These are phyloP conservation scores for Coemansia sp. DNA, from an alignment of 192 early-diverging fungal species.

Conservation along the genomic window DNA sequence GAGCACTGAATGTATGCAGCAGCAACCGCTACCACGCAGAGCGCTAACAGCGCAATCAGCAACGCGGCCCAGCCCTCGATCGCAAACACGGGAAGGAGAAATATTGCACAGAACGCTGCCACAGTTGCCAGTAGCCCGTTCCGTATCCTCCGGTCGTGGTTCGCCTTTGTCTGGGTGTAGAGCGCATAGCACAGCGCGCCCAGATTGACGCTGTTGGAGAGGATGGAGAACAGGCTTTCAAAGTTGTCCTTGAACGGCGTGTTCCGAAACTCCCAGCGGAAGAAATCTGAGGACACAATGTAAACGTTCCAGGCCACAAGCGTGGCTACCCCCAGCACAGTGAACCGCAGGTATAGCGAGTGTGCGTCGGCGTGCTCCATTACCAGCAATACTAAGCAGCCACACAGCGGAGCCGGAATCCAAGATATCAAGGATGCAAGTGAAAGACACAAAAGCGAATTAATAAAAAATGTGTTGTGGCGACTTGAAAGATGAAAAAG, in stretches of 20 bases:
- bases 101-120: constrained; percentile 51
- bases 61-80: constrained; percentile 42
- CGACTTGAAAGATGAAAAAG: neutral
- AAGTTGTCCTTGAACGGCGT: constrained; percentile 66
- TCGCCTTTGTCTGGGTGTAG: constrained; percentile 44
- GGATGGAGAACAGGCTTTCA: constrained; percentile 71
- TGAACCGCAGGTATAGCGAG: constrained; percentile 56
- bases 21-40: constrained; percentile 54
- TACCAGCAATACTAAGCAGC: neutral
- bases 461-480: neutral
- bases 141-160: constrained; percentile 37
- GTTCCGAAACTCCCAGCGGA: constrained; percentile 56
- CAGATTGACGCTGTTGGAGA: constrained; percentile 60
- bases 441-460: neutral
- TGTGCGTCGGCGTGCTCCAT: constrained; percentile 13
- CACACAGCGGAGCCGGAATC: neutral
- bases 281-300: constrained; percentile 73
- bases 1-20: constrained; percentile 60
- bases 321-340: constrained; percentile 68
- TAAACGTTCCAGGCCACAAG: constrained; percentile 80
- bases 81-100: constrained; percentile 56
- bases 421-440: neutral
- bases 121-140: constrained; percentile 52
- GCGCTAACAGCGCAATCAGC: constrained; percentile 48
- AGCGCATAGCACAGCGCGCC: constrained; percentile 52